Base-by-base conservation (phyloP, 768 basidiomycete genomes). In the Boletus rubropictus region DNA sequence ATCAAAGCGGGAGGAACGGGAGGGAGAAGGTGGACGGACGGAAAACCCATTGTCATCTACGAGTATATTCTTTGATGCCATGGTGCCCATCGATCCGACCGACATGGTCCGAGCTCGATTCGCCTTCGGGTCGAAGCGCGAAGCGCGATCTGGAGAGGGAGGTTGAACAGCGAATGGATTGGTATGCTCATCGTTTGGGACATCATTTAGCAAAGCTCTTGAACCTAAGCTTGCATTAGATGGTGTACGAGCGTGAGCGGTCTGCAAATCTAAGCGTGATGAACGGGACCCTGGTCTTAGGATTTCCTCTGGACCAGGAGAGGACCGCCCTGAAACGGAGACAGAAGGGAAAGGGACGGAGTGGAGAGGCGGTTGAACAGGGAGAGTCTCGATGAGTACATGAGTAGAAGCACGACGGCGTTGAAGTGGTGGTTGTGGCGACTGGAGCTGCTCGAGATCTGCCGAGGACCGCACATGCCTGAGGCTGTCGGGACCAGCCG, bases 1-100 rank as follows among this genome's bases (percentile, higher is more conserved):
- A 63, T 92, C 89, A 61, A 91, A 88, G 27, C 82, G 77, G 17
- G 86, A 89, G 20, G 79, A 74, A 35, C 79, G 75, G 8, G 77
- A 67, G 9, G 72, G 67, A n/a, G 76, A 77, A 20, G 83, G 82
- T 33, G 82, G 78, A 36, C 80, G 77, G 27, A 89, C 65, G 25
- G 81, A 75, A 60, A 89, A 89, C 14, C 82, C 80, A 59, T 84
- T 87, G 42, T 80, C 74, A 38, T 68, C 68, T 34, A 66, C 61
- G 34, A 73, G 57, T 17, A 67, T 48, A 38, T 60, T 64, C 51
- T 57, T 63, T 7, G 70, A 64, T 25, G 55, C 54, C 49, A 63
- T 47, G 3, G 72, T 69, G 17, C 68, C 70, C 65, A 76, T 69
- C 7, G 74, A 78, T 8, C 68, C 80, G 45, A 69, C 74, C 7